Base-by-base conservation (phyloP, 441 rosid species). In the Kokia cookei region DNA sequence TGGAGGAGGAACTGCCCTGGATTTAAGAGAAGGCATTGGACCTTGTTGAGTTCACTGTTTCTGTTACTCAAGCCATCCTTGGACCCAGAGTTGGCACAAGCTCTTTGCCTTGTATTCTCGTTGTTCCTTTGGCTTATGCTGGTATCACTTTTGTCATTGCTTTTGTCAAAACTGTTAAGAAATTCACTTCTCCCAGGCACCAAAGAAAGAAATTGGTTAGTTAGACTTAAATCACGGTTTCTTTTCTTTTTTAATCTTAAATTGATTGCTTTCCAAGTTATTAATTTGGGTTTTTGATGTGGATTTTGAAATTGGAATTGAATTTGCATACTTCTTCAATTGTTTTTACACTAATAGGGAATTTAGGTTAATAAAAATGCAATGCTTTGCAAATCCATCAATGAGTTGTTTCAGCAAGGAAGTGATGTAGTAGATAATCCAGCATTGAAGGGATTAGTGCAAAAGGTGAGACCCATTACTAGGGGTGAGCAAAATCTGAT, bases 11-110 rank as follows among this genome's bases (percentile, higher is more conserved):
- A 55, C 77, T 96, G 82, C 82, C 93, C 0, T 96, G 97, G 97
- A 88, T 96, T 86, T 97, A 93, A 62, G 98, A 91, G 82, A 95
- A 95, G 82, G 97, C 97, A 0, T 78, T 91, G 77, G 98, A 92
- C 89, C 73, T 95, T 64, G 98, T 92, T 65, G 97, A 95, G 85
- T 93, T 93, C 83, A 95, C 97, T 35, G 97, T 98, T n/a, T 89
- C 99, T 0, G 96, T 93, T 54, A 85, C 95, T 72, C 95, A 91
- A 75, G 97, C 99, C 48, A 82, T 95, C 77, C 99, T 97, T 7
- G 99, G 99, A 8, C 99, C 99, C 7, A 83, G 97, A 73, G 97
- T 95, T 27, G 97, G 99, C 60, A 84, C 79, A 66, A 91, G 97
- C 85, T 88, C 93, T 73, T 77, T 95, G 76, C 99, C 99, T 29